These are phyloP conservation scores for Plasmodium inui DNA, from an alignment of 169 alveolate species.

Conservation along the genomic window DNA sequence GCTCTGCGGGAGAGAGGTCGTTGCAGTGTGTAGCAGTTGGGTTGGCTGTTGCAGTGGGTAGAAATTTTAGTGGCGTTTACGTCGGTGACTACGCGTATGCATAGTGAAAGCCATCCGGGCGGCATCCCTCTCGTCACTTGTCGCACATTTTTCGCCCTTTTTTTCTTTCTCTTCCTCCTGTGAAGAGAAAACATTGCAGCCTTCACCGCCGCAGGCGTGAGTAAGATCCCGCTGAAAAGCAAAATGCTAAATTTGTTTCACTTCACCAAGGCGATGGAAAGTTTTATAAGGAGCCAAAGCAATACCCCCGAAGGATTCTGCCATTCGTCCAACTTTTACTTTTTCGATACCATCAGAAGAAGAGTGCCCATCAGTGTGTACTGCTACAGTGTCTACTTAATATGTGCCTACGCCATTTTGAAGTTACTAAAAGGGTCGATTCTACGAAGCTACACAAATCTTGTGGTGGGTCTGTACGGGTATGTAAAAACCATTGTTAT, in stretches of 20 bases:
- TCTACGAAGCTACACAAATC: conserved; percentile 44
- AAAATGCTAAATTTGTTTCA: conserved; percentile 49
- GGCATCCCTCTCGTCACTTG: not conserved
- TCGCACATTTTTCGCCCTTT: not conserved
- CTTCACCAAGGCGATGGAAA: conserved; percentile 46
- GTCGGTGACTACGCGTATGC: not conserved
- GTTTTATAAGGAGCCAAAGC: conserved; percentile 67
- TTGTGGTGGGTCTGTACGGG: conserved; percentile 26
- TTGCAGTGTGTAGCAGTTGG: not conserved
- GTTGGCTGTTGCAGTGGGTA: not conserved
- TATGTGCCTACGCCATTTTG: conserved; percentile 47
- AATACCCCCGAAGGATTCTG: conserved; percentile 74
- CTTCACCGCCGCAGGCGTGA: conserved; percentile 50
- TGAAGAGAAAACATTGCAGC: conserved; percentile 68
- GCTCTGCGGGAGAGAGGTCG: not conserved
- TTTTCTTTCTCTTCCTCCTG: conserved; percentile 5
- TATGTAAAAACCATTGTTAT: conserved; percentile 48
- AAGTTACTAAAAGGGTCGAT: conserved; percentile 43
- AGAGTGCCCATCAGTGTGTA: conserved; percentile 65
- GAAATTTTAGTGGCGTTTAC: too few species aligned
- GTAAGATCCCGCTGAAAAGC: conserved; percentile 35
- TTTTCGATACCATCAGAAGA: conserved; percentile 53
- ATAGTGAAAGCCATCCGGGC: not conserved
- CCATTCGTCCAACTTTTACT: conserved; percentile 65
- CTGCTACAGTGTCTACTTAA: conserved; percentile 51